These are phyloP conservation scores for Penicillium coprophilum DNA, from an alignment of 495 filamentous ascomycete genomes.

Conservation along the genomic window DNA sequence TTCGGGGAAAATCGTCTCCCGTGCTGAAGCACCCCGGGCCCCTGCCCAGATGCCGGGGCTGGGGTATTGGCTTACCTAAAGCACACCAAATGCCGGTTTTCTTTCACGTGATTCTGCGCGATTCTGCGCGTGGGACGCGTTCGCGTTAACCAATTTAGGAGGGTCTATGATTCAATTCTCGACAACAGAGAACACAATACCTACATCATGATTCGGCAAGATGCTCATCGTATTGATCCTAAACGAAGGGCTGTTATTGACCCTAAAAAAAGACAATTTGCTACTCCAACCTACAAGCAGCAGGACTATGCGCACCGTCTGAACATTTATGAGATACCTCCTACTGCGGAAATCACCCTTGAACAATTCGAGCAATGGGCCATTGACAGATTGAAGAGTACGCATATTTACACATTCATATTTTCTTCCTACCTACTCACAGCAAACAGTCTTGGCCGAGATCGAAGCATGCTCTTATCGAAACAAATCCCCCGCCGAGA, in stretches of 20 bases:
- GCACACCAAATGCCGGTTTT: slow-evolving; percentile 10
- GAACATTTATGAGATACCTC: slow-evolving; percentile 87
- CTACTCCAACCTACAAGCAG: slow-evolving; percentile 65
- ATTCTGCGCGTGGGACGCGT: slow-evolving; percentile 24
- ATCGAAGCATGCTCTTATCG: slow-evolving; percentile 95
- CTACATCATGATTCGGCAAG: slow-evolving; percentile 67
- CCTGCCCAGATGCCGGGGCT: background rate
- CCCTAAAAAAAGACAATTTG: slow-evolving; percentile 84
- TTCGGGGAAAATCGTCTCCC: background rate
- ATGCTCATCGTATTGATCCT: slow-evolving; percentile 70
- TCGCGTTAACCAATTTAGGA: slow-evolving; percentile 26
- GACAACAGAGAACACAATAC: slow-evolving; percentile 1
- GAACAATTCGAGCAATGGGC: slow-evolving; percentile 99
- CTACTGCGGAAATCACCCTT: slow-evolving; percentile 90
- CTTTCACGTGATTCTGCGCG: slow-evolving; percentile 12
- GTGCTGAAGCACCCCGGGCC: background rate
- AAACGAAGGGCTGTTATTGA: slow-evolving; percentile 75
- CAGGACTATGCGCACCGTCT: slow-evolving; percentile 79
- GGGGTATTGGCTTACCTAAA: background rate
- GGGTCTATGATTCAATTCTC: slow-evolving; percentile 1
- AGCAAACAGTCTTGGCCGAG: slow-evolving; percentile 76
- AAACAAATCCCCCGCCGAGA: slow-evolving; percentile 79
- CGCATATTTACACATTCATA: slow-evolving; percentile 5
- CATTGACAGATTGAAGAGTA: slow-evolving; percentile 85
- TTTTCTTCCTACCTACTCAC: slow-evolving; percentile 13